A percentile compares a stretch with the other conserved stretches of the same genome.
These are phyloP conservation scores for Heterobasidion occidentale DNA, from an alignment of 1,284 basidiomycete species.

Conservation along the genomic window DNA sequence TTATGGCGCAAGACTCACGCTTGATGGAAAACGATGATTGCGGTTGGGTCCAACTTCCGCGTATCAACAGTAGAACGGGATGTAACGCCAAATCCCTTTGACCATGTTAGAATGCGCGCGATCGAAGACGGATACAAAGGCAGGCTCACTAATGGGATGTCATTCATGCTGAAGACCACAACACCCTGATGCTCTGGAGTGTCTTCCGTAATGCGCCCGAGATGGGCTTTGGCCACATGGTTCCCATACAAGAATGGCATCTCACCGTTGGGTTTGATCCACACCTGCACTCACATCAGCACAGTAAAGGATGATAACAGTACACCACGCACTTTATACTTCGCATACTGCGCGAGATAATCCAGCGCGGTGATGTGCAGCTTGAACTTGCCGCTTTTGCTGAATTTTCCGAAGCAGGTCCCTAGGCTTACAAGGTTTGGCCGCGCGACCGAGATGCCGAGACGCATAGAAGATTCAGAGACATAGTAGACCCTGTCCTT, in stretches of 20 bases:
- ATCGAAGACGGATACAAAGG: background rate
- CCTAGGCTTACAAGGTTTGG: slow-evolving; percentile 92
- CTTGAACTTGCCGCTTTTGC: slow-evolving; percentile 97
- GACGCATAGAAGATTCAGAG: slow-evolving; percentile 87
- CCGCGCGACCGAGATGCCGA: slow-evolving; percentile 87
- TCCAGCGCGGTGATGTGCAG: slow-evolving; percentile 93
- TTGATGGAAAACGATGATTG: slow-evolving; percentile 98
- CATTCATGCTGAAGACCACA: slow-evolving; percentile 93
- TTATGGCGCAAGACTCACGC: slow-evolving; percentile 52
- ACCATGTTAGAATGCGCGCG: slow-evolving; percentile 6
- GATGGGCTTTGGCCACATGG: slow-evolving; percentile 96
- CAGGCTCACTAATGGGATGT: slow-evolving; percentile 74
- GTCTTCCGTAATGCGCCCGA: slow-evolving; percentile 98
- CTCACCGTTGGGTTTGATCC: slow-evolving; percentile 99
- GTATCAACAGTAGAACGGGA: slow-evolving; percentile 95
- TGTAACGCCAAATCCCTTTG: slow-evolving; percentile 94
- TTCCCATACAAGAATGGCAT: slow-evolving; percentile 99
- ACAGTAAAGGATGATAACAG: background rate
- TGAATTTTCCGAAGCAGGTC: slow-evolving; percentile 97
- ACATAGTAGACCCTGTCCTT: slow-evolving; percentile 92
- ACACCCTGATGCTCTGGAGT: slow-evolving; percentile 99
- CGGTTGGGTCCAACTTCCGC: slow-evolving; percentile 95
- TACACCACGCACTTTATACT: slow-evolving; percentile 75
- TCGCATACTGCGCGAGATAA: slow-evolving; percentile 93
- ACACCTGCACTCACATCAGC: slow-evolving; percentile 52